Percentiles rank a stretch among this genome's conserved stretches.
These are phyloP conservation scores for Musa beccarii DNA, from an alignment of 176 grass and related monocot genomes.

Conservation along the genomic window DNA sequence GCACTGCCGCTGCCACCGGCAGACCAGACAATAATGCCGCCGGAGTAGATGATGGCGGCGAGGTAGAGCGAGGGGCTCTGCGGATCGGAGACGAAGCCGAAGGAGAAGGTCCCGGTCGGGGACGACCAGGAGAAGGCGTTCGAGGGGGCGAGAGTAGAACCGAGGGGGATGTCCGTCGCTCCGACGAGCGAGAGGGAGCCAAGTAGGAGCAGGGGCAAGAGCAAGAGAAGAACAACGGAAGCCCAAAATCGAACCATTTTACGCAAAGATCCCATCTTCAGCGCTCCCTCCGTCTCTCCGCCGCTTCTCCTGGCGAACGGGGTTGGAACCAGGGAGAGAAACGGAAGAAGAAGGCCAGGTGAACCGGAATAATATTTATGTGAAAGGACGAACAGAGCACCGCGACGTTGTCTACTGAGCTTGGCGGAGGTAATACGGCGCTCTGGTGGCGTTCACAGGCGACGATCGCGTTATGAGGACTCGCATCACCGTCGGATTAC, in stretches of 20 bases:
- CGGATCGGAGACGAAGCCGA: slow-evolving; percentile 53
- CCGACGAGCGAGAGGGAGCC: not conserved
- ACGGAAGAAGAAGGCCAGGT: not conserved
- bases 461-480: no score
- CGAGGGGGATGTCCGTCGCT: slow-evolving; percentile 45
- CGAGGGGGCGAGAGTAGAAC: slow-evolving; percentile 41
- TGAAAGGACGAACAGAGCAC: no score
- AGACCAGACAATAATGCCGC: slow-evolving; percentile 46
- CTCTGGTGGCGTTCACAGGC: no score
- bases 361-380: no score
- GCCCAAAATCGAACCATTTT: not conserved
- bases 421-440: no score
- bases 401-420: no score
- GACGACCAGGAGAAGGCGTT: slow-evolving; percentile 44
- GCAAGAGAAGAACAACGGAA: not conserved
- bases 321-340: no score
- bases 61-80: slow-evolving; percentile 49
- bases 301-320: not conserved
- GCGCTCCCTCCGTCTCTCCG: not conserved
- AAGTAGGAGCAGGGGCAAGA: slow-evolving; percentile 17
- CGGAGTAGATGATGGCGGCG: slow-evolving; percentile 52
- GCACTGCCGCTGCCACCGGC: slow-evolving; percentile 17
- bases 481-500: no score
- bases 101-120: slow-evolving; percentile 35
- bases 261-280: not conserved